These are phyloP conservation scores for Begonia peltatifolia DNA, from an alignment of 306 rosid species.

Conservation along the genomic window DNA sequence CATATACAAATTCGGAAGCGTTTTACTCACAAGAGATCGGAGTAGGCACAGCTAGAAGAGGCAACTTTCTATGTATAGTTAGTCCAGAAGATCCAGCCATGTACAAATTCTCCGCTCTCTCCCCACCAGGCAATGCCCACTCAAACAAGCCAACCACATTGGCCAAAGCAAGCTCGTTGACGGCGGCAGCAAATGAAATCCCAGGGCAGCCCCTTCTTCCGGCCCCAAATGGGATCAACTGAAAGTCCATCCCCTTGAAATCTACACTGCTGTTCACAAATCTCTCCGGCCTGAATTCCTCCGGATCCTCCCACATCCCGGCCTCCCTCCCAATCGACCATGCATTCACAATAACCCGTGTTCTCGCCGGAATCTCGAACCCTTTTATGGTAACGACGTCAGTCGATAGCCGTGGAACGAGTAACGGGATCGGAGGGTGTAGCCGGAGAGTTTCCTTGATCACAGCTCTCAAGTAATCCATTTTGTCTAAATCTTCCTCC, in stretches of 20 bases:
- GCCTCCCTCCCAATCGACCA: conserved; percentile 30
- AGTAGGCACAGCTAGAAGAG: neutral
- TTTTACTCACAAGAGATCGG: neutral
- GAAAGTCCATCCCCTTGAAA: conserved; percentile 21
- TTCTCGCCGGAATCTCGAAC: conserved; percentile 3
- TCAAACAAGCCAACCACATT: neutral
- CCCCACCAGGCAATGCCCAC: neutral
- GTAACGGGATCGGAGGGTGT: conserved; percentile 1
- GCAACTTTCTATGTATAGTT: neutral
- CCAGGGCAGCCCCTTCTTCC: neutral
- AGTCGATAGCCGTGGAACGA: neutral
- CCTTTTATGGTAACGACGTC: neutral
- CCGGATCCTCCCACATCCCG: conserved; percentile 11
- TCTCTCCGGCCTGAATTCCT: conserved; percentile 27
- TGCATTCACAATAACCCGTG: conserved; percentile 10
- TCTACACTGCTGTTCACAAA: conserved; percentile 17
- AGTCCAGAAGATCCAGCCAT: neutral
- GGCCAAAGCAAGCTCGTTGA: neutral
- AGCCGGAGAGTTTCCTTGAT: conserved; percentile 5
- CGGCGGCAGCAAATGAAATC: neutral
- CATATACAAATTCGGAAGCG: too few species aligned
- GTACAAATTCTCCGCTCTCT: neutral
- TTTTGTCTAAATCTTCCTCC: neutral
- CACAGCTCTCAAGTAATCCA: conserved; percentile 1
- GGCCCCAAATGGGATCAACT: conserved; percentile 21